Base-by-base conservation (phyloP, 768 basidiomycete species). In the Rhizopogon vinicolor region DNA sequence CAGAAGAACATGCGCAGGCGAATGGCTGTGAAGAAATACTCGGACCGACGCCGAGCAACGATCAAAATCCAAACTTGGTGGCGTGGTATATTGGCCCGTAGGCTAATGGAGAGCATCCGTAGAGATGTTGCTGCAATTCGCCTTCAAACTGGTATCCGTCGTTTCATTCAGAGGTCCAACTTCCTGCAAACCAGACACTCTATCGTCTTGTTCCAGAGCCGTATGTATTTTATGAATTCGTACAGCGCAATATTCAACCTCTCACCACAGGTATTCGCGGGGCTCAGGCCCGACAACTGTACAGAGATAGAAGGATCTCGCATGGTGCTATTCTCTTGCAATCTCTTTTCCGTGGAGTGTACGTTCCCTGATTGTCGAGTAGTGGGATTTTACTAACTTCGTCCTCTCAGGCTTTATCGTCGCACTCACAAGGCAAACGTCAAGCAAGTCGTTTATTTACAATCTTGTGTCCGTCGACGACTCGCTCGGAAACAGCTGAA, bases 1-100 rank as follows among this genome's bases (percentile, higher is more conserved):
- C 97, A 98, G 76, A 98, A 98, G 84, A 98, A 98, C 71, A 88
- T 98, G 78, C 84, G 90, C 48, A 79, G 96, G 51, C 80, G 83
- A 44, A 81, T 97, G 78, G 93, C 91, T 7, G 79, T 87, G 57
- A 91, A 89, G 68, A 82, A 78, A 50, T 99, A 95, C 65, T 80
- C 79, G 54, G 72, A 78, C 52, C 77, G 93, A 44, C 84, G 92
- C 35, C 66, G 62, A 3, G 83, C 89, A 25, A 84, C 93, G 1
- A 87, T 98, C 69, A 86, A 75, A 65, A 86, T 99, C 39, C 97
- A 99, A 70, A 87, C 91, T 0, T 90, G 92, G 88, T 98, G 93
- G 92, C 82, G 96, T 58, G 87, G 91, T n/a, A 80, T 93, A 44
- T 62, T 86, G 60, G 96, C 94, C 1, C 82, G 76, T 66, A 78